Percentiles rank a stretch among this genome's conserved stretches.
Evolutionary conservation across 345 rosid species (phyloP).

Genomic region (Triadica sebifera): DNA sequence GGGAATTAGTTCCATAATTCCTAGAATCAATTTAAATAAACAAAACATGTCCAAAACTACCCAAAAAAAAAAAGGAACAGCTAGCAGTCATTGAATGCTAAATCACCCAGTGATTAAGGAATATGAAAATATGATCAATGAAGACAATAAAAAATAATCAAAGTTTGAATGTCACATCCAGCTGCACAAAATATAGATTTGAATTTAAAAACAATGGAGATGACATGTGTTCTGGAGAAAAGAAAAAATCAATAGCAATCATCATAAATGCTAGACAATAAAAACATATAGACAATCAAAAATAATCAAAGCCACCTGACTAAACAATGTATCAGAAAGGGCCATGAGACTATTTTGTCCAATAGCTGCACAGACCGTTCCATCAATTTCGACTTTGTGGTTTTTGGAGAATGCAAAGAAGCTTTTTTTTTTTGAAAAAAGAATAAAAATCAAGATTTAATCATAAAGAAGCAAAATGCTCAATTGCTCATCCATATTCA

Average conservation of each 20-base stretch:
- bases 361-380: constrained; percentile 99
- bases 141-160: too few species aligned
- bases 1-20: too few species aligned
- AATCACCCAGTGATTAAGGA: too few species aligned
- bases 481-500: too few species aligned
- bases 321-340: constrained; percentile 80
- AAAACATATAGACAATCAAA: neutral
- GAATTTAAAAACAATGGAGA: neutral
- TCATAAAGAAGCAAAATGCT: too few species aligned
- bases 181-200: constrained; percentile 41
- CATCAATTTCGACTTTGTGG: constrained; percentile 87
- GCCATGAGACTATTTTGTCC: constrained; percentile 99
- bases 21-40: too few species aligned
- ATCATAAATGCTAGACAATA: neutral
- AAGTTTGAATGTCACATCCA: constrained; percentile 96
- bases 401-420: constrained; percentile 57
- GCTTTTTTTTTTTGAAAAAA: too few species aligned
- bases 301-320: constrained; percentile 41
- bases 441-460: too few species aligned
- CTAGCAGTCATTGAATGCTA: too few species aligned
- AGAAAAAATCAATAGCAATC: neutral
- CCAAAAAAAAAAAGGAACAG: too few species aligned
- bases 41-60: too few species aligned
- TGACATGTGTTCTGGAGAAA: neutral
- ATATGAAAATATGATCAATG: too few species aligned